Base-by-base conservation (phyloP, 257 asterid species). In the Eustoma russellianum region DNA sequence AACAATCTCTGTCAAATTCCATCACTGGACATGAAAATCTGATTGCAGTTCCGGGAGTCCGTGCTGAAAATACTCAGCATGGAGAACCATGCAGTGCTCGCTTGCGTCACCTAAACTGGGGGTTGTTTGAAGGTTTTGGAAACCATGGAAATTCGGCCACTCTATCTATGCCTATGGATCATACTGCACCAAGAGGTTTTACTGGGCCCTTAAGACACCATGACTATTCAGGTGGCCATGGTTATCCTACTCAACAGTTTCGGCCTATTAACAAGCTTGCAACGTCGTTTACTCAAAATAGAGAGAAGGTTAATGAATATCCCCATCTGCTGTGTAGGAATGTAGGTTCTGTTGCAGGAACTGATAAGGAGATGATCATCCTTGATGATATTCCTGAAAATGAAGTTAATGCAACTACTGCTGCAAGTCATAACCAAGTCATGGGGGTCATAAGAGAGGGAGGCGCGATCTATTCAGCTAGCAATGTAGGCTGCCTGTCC, bases 321-420 rank as follows among this genome's bases (percentile, higher is more conserved):
- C 70, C 73, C 30, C 14, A 9, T 57, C 57, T 67, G 28, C 72
- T 41, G 13, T 44, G 41, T 49, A 55, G 34, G 46, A 63, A 47
- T 52, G 33, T 61, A 52, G 63, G 65, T 46, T 50, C 73, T 56
- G 49, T 62, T 17, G 73, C 62, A 48, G 67, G 66, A 33, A 57
- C 49, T 13, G 50, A n/a, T 53, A 70, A 66, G 64, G 85, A 86
- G 50, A 50, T 76, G 41, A 73, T 73, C 33, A 63, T 78, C 7
- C 70, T 80, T 40, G 77, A 78, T 50, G 94, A 65, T 70, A 60
- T 77, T 3, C 79, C 74, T 7, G 77, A 77, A 57, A 59, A 50
- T 34, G 75, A 69, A 61, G 56, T 41, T 40, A 48, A 53, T 46
- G 34, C 56, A 12, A 53, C 60, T 12, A 24, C 64, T 48, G 52